phyloP scores from a whole-genome alignment of 2,329 filamentous ascomycete genomes.

The Exserohilum rostratum region DNA sequence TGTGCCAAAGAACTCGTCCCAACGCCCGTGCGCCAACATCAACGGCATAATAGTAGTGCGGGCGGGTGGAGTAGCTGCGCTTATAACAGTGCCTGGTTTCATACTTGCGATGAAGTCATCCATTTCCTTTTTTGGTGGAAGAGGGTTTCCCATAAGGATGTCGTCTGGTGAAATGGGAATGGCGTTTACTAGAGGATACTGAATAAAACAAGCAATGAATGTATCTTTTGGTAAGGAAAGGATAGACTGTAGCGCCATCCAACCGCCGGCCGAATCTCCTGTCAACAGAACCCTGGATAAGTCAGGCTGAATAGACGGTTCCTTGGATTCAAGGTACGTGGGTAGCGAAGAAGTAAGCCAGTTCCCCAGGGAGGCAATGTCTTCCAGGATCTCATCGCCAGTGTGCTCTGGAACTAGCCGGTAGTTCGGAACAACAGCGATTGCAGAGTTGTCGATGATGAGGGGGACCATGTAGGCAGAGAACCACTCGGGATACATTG shows the following conservation, averaged over 20 bases:
- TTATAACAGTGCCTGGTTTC: constrained; percentile 25
- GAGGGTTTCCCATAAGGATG: constrained; percentile 4
- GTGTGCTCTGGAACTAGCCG: constrained; percentile 59
- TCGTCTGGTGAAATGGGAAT: constrained; percentile 6
- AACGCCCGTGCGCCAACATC: constrained; percentile 28
- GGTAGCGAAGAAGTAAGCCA: constrained; percentile 7
- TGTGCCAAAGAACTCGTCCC: constrained; percentile 35
- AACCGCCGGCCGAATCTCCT: constrained; percentile 50
- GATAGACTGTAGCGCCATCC: constrained; percentile 44
- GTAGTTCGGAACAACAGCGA: constrained; percentile 58
- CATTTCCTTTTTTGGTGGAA: constrained; percentile 21
- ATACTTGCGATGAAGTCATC: constrained; percentile 31
- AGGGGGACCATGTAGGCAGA: constrained; percentile 47
- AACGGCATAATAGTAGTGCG: constrained; percentile 24
- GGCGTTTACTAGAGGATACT: constrained; percentile 40
- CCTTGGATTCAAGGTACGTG: constrained; percentile 10
- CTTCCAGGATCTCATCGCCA: constrained; percentile 55
- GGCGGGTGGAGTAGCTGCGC: constrained; percentile 24
- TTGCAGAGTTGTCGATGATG: constrained; percentile 49
- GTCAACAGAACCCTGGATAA: constrained; percentile 34
- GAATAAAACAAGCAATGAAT: constrained; percentile 32
- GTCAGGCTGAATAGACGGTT: constrained; percentile 25
- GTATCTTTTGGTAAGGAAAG: constrained; percentile 24
- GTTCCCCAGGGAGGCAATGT: constrained; percentile 54
- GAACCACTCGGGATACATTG: constrained; percentile 39